Percentiles rank a stretch among this genome's conserved stretches.
Evolutionary conservation across 129 eudicot genomes (phyloP).

Genomic region (Chrysanthemum makinoi): DNA sequence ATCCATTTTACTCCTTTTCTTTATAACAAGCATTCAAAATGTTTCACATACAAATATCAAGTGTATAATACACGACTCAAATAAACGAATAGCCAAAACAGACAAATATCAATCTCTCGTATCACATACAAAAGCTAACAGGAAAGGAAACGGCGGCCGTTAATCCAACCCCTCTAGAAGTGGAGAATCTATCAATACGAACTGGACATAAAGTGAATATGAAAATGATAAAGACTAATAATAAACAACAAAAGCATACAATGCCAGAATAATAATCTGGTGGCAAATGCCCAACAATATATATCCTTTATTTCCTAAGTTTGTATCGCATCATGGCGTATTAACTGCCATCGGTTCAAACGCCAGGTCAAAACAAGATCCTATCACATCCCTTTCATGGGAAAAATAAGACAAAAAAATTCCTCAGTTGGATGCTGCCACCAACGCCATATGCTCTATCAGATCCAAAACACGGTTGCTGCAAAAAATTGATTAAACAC

Average conservation of each 20-base stretch:
- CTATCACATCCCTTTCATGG: constrained; percentile 15
- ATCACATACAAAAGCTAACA: no score
- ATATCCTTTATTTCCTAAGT: constrained; percentile 29
- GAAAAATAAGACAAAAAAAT: background rate
- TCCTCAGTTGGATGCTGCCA: constrained; percentile 48
- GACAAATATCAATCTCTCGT: no score
- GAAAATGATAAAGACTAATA: background rate
- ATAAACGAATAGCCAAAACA: no score
- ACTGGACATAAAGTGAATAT: background rate
- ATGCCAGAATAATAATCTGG: constrained; percentile 2
- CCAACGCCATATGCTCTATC: constrained; percentile 93
- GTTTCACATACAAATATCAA: no score
- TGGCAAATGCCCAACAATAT: constrained; percentile 10
- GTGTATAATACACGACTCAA: no score
- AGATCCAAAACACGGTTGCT: constrained; percentile 95
- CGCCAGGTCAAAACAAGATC: constrained; percentile 19
- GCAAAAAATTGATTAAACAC: constrained; percentile 22
- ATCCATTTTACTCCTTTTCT: no score
- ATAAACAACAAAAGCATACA: background rate
- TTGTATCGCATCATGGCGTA: constrained; percentile 5
- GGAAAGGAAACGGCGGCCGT: no score
- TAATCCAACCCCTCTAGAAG: background rate
- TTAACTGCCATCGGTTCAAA: constrained; percentile 20
- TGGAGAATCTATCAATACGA: background rate
- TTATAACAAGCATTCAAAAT: no score